Base-by-base conservation (phyloP, 805 yeast species). In the Myxozyma udenii region DNA sequence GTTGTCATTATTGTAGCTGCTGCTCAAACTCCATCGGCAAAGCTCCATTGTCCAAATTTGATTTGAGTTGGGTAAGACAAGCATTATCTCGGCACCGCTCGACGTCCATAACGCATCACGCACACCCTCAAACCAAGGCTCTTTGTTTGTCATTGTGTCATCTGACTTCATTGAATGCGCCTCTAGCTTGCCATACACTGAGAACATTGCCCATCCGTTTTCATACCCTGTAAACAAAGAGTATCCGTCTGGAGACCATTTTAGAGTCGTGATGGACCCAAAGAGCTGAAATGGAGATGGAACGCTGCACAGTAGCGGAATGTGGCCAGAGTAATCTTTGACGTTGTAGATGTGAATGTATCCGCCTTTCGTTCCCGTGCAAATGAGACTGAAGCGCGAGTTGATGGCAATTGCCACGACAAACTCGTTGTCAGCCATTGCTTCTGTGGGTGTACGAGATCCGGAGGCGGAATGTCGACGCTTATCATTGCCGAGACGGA, bases 131-230 rank as follows among this genome's bases (percentile, higher is more conserved):
- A 51, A 43, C 55, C 61, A 57, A 2, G 45, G 47, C 32, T 55
- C 58, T 30, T 41, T 46, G 28, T 21, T 42, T 2, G 18, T 14
- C 16, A 32, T 44, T 21, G 21, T 35, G 33, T 56, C 55, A 16
- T 54, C 69, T 46, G 62, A 47, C 21, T 60, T 55, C 53, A 68
- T 69, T 3, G 79, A 68, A 7, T 76, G 70, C 39, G 74, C 72
- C 32, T 67, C 70, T 35, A 72, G 62, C 57, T 75, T 74, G 1
- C 83, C 83, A 32, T 77, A 68, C 14, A 71, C 71, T 2, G 82
- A 75, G 53, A 68, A 70, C 23, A 75, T 52, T 43, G 71, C 71
- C 81, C 81, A 79, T 3, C 81, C 81, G 39, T 66, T 66, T 48
- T 62, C 51, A 63, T 58, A 63, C 45, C 71, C 65, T 18, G 61